Conservation (phyloP, 2,329 filamentous ascomycete genomes). For the Pseudodiploospora longispora region DNA sequence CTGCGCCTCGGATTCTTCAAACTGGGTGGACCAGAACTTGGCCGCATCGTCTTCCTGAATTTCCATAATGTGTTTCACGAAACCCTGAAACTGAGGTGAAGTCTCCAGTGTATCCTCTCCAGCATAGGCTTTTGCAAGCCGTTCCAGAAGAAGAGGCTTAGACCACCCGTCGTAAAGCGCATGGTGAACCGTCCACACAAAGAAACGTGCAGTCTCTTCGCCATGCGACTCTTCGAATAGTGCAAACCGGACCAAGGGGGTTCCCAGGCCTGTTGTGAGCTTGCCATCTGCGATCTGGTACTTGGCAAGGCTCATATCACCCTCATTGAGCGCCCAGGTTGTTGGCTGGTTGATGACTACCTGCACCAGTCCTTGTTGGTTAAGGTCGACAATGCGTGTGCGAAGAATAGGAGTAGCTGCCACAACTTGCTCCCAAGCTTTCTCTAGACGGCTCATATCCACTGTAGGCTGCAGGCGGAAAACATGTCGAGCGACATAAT, state of each 20-base stretch:
- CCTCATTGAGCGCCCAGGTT: slow-evolving; percentile 12
- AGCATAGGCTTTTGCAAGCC: neutral
- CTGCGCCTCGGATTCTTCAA: neutral
- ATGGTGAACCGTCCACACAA: slow-evolving; percentile 4
- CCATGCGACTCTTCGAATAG: slow-evolving; percentile 11
- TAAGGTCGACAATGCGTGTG: slow-evolving; percentile 37
- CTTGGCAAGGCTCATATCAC: neutral
- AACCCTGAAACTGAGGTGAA: neutral
- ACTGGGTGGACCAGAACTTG: slow-evolving; percentile 3
- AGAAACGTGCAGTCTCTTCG: neutral
- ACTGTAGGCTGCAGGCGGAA: slow-evolving; percentile 9
- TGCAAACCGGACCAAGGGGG: slow-evolving; percentile 1
- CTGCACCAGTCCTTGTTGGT: slow-evolving; percentile 32
- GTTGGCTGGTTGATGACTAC: slow-evolving; percentile 30
- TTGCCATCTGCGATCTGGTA: neutral
- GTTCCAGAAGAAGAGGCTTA: neutral
- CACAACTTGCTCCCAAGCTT: slow-evolving; percentile 10
- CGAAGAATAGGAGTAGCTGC: slow-evolving; percentile 26
- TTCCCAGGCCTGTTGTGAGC: neutral
- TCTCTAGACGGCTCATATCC: slow-evolving; percentile 2
- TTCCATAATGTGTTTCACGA: neutral
- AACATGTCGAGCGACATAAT: slow-evolving; percentile 12
- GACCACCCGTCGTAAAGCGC: slow-evolving; percentile 4
- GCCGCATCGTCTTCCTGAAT: neutral
- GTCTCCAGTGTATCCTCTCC: neutral